Evolutionary conservation across 2,329 filamentous ascomycete genomes (phyloP).

Genomic region (Stemphylium lycopersici): DNA sequence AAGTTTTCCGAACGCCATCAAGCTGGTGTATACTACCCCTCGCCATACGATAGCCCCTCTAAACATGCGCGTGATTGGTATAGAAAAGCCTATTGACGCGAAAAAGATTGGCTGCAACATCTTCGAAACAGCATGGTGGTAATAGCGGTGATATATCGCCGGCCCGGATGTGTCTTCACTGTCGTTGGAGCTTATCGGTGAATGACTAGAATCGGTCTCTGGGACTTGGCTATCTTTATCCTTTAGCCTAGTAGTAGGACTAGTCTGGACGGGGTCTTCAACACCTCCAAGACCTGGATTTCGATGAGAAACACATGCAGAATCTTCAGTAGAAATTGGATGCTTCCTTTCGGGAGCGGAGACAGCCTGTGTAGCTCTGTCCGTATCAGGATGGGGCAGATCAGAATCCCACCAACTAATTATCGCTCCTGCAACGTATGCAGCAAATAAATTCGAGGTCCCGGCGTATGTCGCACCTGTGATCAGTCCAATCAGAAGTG

Average conservation of each 20-base stretch:
- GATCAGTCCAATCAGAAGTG: slow-evolving; percentile 58
- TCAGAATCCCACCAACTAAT: slow-evolving; percentile 66
- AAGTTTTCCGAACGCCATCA: slow-evolving; percentile 67
- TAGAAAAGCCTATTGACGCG: slow-evolving; percentile 76
- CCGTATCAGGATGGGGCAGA: slow-evolving; percentile 30
- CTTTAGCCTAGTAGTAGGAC: background rate
- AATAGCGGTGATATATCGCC: slow-evolving; percentile 56
- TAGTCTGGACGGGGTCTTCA: background rate
- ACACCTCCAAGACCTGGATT: background rate
- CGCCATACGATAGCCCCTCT: slow-evolving; percentile 69
- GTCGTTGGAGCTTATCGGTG: background rate
- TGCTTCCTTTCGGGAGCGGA: background rate
- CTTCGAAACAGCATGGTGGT: slow-evolving; percentile 52
- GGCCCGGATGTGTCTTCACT: slow-evolving; percentile 21
- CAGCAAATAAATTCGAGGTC: slow-evolving; percentile 67
- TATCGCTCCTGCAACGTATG: slow-evolving; percentile 63
- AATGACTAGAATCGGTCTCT: background rate
- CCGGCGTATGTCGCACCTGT: slow-evolving; percentile 64
- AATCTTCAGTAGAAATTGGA: background rate
- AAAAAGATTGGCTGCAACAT: slow-evolving; percentile 77
- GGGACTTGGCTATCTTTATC: background rate
- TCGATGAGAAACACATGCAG: background rate
- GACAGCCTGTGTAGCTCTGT: no score
- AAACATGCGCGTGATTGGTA: slow-evolving; percentile 76
- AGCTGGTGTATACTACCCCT: slow-evolving; percentile 71